Conservation (phyloP, 768 basidiomycete genomes). For the Termitomyces sp. region DNA sequence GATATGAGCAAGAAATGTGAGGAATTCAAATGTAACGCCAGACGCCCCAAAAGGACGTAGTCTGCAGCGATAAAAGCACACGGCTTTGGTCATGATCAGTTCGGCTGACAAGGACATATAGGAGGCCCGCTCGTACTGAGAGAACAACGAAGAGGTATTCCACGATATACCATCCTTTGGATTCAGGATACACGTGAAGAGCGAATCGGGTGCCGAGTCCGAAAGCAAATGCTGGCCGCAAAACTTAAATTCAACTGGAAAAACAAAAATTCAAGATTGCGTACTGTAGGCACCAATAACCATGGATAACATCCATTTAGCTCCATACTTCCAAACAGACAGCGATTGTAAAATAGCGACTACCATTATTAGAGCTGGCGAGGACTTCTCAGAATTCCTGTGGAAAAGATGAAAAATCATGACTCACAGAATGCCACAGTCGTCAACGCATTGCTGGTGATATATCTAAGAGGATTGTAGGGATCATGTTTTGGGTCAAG, state of each 20-base stretch:
- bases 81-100: constrained; percentile 37
- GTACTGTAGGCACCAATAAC: constrained; percentile 58
- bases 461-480: constrained; percentile 55
- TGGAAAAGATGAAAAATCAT: neutral
- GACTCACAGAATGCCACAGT: constrained; percentile 47
- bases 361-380: constrained; percentile 34
- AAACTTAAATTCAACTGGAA: neutral
- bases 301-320: constrained; percentile 61
- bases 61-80: constrained; percentile 74
- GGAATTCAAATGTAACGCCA: constrained; percentile 50
- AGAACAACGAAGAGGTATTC: constrained; percentile 63
- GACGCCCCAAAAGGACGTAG: constrained; percentile 63
- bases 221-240: constrained; percentile 47
- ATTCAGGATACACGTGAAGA: constrained; percentile 52
- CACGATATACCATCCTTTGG: constrained; percentile 49
- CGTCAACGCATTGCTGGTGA: constrained; percentile 52
- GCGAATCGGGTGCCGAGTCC: constrained; percentile 59
- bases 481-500: constrained; percentile 51
- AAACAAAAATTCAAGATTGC: constrained; percentile 18
- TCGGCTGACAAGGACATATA: neutral
- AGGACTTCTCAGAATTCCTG: neutral
- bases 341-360: constrained; percentile 45
- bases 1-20: constrained; percentile 49
- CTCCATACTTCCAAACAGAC: constrained; percentile 42
- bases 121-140: constrained; percentile 37